Evolutionary conservation across 164 flowering plant genomes (phyloP).

Genomic region (Liquidambar formosana): DNA sequence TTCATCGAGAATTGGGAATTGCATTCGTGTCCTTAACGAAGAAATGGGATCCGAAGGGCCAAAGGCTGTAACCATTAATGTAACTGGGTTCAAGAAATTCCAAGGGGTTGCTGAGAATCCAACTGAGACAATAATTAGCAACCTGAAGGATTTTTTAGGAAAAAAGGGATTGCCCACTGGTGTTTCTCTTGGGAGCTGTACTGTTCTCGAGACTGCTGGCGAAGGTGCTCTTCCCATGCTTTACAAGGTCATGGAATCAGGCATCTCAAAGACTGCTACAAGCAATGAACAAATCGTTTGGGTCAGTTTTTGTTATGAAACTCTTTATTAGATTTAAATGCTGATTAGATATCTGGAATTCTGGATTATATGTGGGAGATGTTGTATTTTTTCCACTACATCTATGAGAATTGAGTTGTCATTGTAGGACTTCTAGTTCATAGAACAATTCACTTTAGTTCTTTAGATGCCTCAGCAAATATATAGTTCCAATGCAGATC

Average conservation of each 20-base stretch:
- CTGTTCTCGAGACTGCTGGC: slow-evolving; percentile 59
- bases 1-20: slow-evolving; percentile 25
- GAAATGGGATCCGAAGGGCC: slow-evolving; percentile 69
- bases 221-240: slow-evolving; percentile 47
- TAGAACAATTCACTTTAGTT: neutral
- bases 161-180: slow-evolving; percentile 41
- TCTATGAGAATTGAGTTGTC: neutral
- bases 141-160: slow-evolving; percentile 35
- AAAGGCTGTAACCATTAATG: slow-evolving; percentile 38
- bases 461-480: no score
- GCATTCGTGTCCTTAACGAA: slow-evolving; percentile 16
- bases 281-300: slow-evolving; percentile 44
- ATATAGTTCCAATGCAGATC: no score
- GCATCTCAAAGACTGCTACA: slow-evolving; percentile 14
- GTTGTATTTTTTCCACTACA: neutral
- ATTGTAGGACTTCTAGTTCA: neutral
- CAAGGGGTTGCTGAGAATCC: slow-evolving; percentile 62
- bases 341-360: neutral
- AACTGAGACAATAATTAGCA: slow-evolving; percentile 52
- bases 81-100: slow-evolving; percentile 66
- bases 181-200: slow-evolving; percentile 46
- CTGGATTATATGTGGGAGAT: neutral
- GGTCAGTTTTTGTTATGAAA: slow-evolving; percentile 38
- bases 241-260: slow-evolving; percentile 34
- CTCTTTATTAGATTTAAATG: neutral